A percentile compares a stretch with the other conserved stretches of the same genome.
Evolutionary conservation across 495 filamentous ascomycete species (phyloP).

Genomic region (Trichocladium uniseriatum): DNA sequence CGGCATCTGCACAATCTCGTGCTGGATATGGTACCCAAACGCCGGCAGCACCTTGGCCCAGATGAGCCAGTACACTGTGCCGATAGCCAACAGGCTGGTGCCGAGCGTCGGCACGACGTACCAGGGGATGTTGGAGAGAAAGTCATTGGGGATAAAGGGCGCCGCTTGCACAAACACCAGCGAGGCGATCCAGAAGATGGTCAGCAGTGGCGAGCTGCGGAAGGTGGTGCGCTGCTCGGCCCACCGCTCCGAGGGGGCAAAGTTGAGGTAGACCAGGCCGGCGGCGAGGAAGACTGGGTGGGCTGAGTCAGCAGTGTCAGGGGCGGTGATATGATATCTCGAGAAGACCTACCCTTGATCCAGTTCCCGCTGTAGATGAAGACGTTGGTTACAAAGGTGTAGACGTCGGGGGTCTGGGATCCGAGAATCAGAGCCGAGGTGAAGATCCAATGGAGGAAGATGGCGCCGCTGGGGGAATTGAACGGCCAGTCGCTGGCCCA

Average conservation of each 20-base stretch:
- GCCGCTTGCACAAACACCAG: slow-evolving; percentile 36
- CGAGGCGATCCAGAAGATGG: slow-evolving; percentile 36
- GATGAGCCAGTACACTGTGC: slow-evolving; percentile 36
- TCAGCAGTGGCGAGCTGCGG: slow-evolving; percentile 32
- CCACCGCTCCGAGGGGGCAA: slow-evolving; percentile 31
- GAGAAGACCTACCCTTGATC: slow-evolving; percentile 21
- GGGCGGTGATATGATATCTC: not conserved
- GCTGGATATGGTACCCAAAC: slow-evolving; percentile 33
- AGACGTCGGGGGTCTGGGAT: slow-evolving; percentile 14
- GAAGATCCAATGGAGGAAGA: slow-evolving; percentile 55
- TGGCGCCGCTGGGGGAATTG: slow-evolving; percentile 47
- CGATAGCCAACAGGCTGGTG: slow-evolving; percentile 33
- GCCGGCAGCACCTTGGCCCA: slow-evolving; percentile 38
- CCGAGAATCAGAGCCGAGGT: slow-evolving; percentile 50
- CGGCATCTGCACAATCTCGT: slow-evolving; percentile 32
- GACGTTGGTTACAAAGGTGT: slow-evolving; percentile 23
- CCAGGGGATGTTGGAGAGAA: slow-evolving; percentile 28
- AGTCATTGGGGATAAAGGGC: slow-evolving; percentile 34
- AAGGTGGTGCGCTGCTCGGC: slow-evolving; percentile 29
- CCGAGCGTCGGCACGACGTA: slow-evolving; percentile 38
- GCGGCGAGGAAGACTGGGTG: slow-evolving; percentile 44
- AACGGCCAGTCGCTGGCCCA: slow-evolving; percentile 55
- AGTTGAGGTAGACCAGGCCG: slow-evolving; percentile 34
- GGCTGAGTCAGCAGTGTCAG: slow-evolving; percentile 17
- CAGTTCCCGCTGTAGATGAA: slow-evolving; percentile 31